These are phyloP conservation scores for Colletotrichum sp. DNA, from an alignment of 2,329 filamentous ascomycete species.

Conservation along the genomic window DNA sequence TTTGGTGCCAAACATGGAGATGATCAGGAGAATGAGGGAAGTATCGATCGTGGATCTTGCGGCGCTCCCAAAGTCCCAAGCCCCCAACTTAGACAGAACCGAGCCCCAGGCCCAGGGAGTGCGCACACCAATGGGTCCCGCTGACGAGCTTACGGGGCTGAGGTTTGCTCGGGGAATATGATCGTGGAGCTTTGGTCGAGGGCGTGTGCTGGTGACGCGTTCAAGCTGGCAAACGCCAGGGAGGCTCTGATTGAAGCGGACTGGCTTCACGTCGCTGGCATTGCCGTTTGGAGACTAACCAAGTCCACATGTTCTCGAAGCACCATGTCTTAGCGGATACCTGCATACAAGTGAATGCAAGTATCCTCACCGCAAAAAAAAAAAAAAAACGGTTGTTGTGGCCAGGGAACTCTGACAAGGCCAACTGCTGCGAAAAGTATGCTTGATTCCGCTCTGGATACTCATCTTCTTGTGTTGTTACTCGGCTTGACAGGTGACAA, in stretches of 20 bases:
- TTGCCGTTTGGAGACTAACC: background rate
- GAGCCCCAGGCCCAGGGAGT: background rate
- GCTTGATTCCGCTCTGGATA: background rate
- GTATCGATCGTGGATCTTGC: slow-evolving; percentile 10
- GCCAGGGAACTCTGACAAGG: background rate
- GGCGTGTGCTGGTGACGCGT: background rate
- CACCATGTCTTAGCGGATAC: background rate
- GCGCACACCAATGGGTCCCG: background rate
- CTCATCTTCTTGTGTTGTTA: background rate
- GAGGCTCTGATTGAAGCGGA: background rate
- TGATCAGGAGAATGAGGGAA: slow-evolving; percentile 4
- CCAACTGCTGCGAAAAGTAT: background rate
- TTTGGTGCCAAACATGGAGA: slow-evolving; percentile 2
- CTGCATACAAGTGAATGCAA: background rate
- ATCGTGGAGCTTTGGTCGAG: background rate
- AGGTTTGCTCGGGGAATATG: background rate
- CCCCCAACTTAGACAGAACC: background rate
- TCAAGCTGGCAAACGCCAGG: background rate
- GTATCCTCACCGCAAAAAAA: slow-evolving; percentile 11
- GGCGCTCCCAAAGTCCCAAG: background rate
- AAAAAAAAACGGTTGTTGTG: background rate
- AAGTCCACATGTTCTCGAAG: background rate
- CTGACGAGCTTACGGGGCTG: background rate
- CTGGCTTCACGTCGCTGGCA: background rate
- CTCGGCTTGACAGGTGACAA: background rate